Conservation (phyloP, 805 yeast species). For the Wickerhamomyces ciferrii region DNA sequence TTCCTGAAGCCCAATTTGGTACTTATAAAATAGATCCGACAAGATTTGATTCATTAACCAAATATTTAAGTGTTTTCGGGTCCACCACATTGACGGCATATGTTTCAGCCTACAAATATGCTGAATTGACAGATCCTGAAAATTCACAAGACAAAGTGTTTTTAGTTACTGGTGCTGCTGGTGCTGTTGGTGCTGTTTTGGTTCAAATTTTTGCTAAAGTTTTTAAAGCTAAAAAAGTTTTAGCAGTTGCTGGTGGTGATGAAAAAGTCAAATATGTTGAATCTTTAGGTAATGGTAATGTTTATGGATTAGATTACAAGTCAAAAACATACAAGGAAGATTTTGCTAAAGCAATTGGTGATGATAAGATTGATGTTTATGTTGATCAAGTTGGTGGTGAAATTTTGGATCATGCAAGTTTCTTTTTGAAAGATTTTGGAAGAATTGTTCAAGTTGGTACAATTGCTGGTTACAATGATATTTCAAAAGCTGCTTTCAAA, state of each 20-base stretch:
- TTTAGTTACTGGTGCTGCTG: conserved; percentile 62
- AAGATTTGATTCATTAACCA: conserved; percentile 25
- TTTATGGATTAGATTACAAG: conserved; percentile 48
- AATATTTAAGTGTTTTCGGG: conserved; percentile 47
- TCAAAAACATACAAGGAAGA: conserved; percentile 31
- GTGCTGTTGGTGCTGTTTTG: conserved; percentile 64
- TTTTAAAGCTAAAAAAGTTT: conserved; percentile 47
- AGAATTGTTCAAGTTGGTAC: conserved; percentile 58
- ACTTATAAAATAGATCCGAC: conserved; percentile 11
- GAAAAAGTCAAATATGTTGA: conserved; percentile 51
- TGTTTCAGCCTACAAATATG: conserved; percentile 45
- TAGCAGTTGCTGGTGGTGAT: conserved; percentile 58
- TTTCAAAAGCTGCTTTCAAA: conserved; percentile 28
- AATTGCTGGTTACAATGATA: conserved; percentile 51
- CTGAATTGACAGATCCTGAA: conserved; percentile 34
- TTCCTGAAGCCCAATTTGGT: conserved; percentile 13
- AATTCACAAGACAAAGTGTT: conserved; percentile 35
- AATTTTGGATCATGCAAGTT: conserved; percentile 39
- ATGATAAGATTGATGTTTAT: conserved; percentile 44
- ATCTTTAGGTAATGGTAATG: conserved; percentile 44
- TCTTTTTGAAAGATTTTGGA: conserved; percentile 31
- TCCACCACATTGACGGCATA: conserved; percentile 59
- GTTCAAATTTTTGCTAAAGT: conserved; percentile 52
- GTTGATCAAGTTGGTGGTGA: conserved; percentile 66
- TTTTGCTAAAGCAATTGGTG: conserved; percentile 36